Evolutionary conservation across 2,329 filamentous ascomycete genomes (phyloP), one percentile per base, ranked within the genome.

Genomic region (Diaporthe longicolla): DNA sequence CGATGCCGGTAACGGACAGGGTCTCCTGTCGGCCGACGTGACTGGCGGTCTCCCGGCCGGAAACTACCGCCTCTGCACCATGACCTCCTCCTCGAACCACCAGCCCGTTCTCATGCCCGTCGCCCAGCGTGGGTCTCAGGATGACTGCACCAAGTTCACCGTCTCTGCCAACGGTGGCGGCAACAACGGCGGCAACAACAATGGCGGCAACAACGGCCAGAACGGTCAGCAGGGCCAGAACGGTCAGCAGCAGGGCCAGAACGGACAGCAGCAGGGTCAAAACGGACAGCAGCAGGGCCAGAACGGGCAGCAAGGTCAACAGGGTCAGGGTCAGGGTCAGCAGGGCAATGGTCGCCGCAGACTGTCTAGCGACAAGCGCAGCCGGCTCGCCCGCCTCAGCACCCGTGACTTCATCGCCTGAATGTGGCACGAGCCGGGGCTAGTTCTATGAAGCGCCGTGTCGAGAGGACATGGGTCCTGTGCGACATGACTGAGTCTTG

Each of bases 61-160:
- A 19, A 81, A 79, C 73, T 84, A 83, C 76, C 80, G 83, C 69
- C 75, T 83, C 57, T 85, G 83, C 77, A 84, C 83, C 9, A 79
- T 85, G 80, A 80, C 78, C 57, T 79, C 79, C 45, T 76, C 83
- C 29, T 78, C 79, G 63, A 84, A 84, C 77, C 83, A 85, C 75
- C 81, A 83, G 69, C 81, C 81, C 35, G 81, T 82, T n/a, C 65
- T 82, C 37, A 83, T 83, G 81, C 81, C 81, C 26, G 79, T 84
- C 61, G 83, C 83, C 37, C 82, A 83, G 77, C 80, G 83, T 72
- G 83, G 83, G 71, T 79, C 82, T 57, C 83, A 84, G 73, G 83
- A 85, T 73, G 83, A 85, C 76, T 85, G 83, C 76, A 79, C 77
- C 29, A 83, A 83, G 76, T 84, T 84, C 74, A 82, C 80, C 15